These are phyloP conservation scores for Fomitopsis serialis DNA, from an alignment of 768 basidiomycete genomes.

Conservation along the genomic window DNA sequence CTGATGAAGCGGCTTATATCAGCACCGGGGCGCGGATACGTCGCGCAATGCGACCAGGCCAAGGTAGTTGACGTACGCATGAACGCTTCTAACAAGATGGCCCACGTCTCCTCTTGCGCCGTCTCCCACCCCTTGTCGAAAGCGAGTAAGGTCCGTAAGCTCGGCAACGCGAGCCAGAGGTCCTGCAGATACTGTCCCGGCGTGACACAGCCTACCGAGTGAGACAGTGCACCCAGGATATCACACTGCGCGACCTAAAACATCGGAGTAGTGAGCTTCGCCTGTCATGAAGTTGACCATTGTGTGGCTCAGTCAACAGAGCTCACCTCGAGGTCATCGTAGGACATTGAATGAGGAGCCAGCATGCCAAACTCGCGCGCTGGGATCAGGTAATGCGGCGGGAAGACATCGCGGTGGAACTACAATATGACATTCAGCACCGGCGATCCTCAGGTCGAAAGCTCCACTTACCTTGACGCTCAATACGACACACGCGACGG, in stretches of 20 bases:
- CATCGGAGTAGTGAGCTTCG: background rate
- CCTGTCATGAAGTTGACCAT: too few species aligned
- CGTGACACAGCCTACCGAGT: conserved; percentile 45
- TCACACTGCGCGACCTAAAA: conserved; percentile 51
- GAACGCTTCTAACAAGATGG: conserved; percentile 38
- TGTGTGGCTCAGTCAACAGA: too few species aligned
- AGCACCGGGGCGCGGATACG: background rate
- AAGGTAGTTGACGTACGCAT: conserved; percentile 23
- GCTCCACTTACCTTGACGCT: conserved; percentile 48
- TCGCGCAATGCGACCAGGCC: background rate
- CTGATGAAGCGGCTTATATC: conserved; percentile 23
- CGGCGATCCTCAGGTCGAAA: background rate
- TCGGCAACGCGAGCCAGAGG: conserved; percentile 50
- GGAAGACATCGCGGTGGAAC: conserved; percentile 61
- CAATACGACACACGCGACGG: conserved; percentile 52
- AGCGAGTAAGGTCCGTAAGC: conserved; percentile 37
- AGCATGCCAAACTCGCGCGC: conserved; percentile 45
- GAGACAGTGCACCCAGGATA: conserved; percentile 42
- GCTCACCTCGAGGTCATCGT: conserved; percentile 50
- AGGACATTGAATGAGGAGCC: conserved; percentile 40
- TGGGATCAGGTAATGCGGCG: conserved; percentile 48
- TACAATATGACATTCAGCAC: conserved; percentile 17
- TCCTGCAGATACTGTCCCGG: conserved; percentile 48
- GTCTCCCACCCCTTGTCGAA: conserved; percentile 39
- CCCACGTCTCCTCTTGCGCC: conserved; percentile 45